Evolutionary conservation across 73 alveolate species (phyloP), one percentile per base, ranked within the genome.

Genomic region (Halteria grandinella): DNA sequence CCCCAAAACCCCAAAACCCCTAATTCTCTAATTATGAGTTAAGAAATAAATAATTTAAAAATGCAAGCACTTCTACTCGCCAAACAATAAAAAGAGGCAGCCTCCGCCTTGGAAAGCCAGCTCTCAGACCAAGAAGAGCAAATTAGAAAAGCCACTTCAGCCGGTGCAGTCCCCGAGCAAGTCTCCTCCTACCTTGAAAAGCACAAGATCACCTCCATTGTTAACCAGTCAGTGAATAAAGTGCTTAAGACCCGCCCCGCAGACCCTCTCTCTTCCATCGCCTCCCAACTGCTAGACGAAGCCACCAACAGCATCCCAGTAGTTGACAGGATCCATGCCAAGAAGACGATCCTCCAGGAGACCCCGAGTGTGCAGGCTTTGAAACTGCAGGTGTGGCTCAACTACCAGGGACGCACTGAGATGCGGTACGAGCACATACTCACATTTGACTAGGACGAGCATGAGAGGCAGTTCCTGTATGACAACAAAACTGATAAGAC

Each of bases 231-330:
- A 1, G 28, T 80, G 18, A 80, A 80, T 29, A 43, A 80, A 24
- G 80, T 80, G 0, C 52, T 80, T 24, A 52, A 64, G 44, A 54
- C 31, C 12, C 33, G n/a, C n/a, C 91, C 91, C 33, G 20, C 44
- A 15, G 91, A 80, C 48, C 85, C 91, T 0, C 31, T 80, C 10
- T 53, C 81, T 4, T 11, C 85, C n/a, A 41, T 80, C n/a, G 91
- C 91, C n/a, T 55, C 72, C 15, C 17, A 29, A 27, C 33, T 80
- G n/a, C 55, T 55, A 0, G 18, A 45, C 29, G 39, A 24, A 75
- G 83, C 77, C 8, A 40, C 48, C 23, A 36, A 55, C 25, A 28
- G 66, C 36, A 0, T 29, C 3, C 88, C 88, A 3, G 29, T 62
- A 2, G 33, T 77, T 25, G 63, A 43, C 47, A 20, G 75, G 29